Evolutionary conservation across 345 rosid species (phyloP).

Genomic region (Pelargonium nanum): DNA sequence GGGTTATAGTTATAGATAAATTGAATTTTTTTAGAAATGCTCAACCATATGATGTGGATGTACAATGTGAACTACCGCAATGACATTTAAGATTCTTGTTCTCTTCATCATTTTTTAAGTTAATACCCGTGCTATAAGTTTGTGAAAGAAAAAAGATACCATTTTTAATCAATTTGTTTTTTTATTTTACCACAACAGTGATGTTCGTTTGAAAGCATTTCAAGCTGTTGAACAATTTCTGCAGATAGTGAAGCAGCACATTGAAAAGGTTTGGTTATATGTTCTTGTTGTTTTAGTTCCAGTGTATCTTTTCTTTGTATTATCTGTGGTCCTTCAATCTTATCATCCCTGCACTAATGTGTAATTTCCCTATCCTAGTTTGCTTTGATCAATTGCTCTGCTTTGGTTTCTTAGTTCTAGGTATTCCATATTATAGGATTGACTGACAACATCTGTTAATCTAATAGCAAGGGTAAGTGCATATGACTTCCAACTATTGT

Average conservation of each 20-base stretch:
- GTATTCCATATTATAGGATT: too few species aligned
- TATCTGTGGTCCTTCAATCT: neutral
- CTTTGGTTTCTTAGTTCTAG: too few species aligned
- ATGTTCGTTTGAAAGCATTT: slow-evolving; percentile 91
- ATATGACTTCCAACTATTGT: too few species aligned
- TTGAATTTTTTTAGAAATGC: too few species aligned
- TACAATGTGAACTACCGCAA: neutral
- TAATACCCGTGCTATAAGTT: too few species aligned
- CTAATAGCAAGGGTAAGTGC: too few species aligned
- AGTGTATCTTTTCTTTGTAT: neutral
- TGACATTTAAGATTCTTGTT: neutral
- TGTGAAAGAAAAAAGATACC: too few species aligned
- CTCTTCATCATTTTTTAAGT: neutral
- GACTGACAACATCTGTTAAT: too few species aligned
- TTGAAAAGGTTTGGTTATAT: slow-evolving; percentile 52
- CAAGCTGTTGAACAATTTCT: slow-evolving; percentile 90
- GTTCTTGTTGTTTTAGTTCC: slow-evolving; percentile 1
- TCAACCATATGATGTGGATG: too few species aligned
- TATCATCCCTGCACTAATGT: neutral
- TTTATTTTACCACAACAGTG: slow-evolving; percentile 43
- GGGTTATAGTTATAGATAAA: too few species aligned
- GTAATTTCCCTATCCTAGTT: too few species aligned
- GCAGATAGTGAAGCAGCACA: slow-evolving; percentile 68
- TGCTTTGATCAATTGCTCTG: too few species aligned
- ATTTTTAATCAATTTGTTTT: slow-evolving; percentile 2